Evolutionary conservation across 176 grass and related monocot species (phyloP).

Genomic region (Luzula sylvatica): DNA sequence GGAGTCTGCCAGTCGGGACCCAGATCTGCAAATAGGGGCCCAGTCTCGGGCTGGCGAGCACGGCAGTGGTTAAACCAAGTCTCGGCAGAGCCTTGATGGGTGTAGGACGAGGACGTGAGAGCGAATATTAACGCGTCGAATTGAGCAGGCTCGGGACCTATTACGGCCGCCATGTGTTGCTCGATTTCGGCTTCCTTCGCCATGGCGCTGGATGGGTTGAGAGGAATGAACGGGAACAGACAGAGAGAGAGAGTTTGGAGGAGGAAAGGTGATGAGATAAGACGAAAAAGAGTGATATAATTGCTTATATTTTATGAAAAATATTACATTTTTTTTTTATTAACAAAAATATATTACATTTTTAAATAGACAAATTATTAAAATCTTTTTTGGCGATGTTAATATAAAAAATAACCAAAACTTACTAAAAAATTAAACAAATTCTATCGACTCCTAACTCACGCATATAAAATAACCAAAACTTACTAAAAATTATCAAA

Average conservation of each 20-base stretch:
- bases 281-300: neutral
- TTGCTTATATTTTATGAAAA: too few relatives aligned
- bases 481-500: too few relatives aligned
- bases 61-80: conserved; percentile 78
- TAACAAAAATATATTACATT: too few relatives aligned
- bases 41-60: conserved; percentile 52
- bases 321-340: too few relatives aligned
- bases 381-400: too few relatives aligned
- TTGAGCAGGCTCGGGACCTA: conserved; percentile 49
- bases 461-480: too few relatives aligned
- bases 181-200: conserved; percentile 1
- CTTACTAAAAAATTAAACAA: too few relatives aligned
- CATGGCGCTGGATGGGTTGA: conserved; percentile 15
- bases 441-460: too few relatives aligned
- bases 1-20: conserved; percentile 90
- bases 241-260: neutral
- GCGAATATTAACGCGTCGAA: conserved; percentile 61
- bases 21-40: conserved; percentile 87
- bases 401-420: too few relatives aligned
- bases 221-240: neutral
- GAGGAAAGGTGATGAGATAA: neutral
- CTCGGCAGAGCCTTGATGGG: conserved; percentile 68
- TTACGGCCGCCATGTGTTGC: conserved; percentile 40
- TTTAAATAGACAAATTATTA: too few relatives aligned
- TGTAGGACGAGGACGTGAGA: conserved; percentile 88